A percentile compares a stretch with the other conserved stretches of the same genome.
phyloP scores from a whole-genome alignment of 345 rosid species.

The Populus simonii region DNA sequence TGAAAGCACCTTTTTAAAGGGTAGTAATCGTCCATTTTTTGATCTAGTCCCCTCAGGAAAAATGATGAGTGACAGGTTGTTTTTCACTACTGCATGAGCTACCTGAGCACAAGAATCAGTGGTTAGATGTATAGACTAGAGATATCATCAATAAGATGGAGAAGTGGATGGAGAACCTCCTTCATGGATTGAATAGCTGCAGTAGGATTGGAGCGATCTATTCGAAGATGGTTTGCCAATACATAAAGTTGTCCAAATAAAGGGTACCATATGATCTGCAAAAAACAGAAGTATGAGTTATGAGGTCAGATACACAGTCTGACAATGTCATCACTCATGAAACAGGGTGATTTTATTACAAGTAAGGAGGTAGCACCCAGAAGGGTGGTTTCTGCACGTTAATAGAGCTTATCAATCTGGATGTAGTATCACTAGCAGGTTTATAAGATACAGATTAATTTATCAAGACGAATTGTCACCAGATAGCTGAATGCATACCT shows the following conservation, averaged over 20 bases:
- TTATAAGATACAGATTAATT: not conserved
- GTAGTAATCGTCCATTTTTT: constrained; percentile 44
- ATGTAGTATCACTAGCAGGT: not conserved
- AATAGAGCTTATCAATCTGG: constrained; percentile 1
- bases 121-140: not conserved
- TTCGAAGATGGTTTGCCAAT: constrained; percentile 49
- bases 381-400: not conserved
- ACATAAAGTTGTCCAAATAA: constrained; percentile 53
- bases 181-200: constrained; percentile 52
- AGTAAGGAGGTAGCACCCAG: not conserved
- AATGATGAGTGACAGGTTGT: constrained; percentile 45
- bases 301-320: not conserved
- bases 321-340: not conserved
- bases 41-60: constrained; percentile 69
- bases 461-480: not conserved
- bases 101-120: constrained; percentile 27
- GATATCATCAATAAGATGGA: not conserved
- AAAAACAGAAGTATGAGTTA: not conserved
- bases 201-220: constrained; percentile 49
- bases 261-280: constrained; percentile 57
- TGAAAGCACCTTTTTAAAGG: constrained; percentile 45
- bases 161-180: constrained; percentile 23
- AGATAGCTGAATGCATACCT: constrained; percentile 25
- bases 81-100: constrained; percentile 28
- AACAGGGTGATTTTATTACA: not conserved